A percentile compares a stretch with the other conserved stretches of the same genome.
Conservation (phyloP, 331 rosid species). For the Rhamnella rubrinervis region DNA sequence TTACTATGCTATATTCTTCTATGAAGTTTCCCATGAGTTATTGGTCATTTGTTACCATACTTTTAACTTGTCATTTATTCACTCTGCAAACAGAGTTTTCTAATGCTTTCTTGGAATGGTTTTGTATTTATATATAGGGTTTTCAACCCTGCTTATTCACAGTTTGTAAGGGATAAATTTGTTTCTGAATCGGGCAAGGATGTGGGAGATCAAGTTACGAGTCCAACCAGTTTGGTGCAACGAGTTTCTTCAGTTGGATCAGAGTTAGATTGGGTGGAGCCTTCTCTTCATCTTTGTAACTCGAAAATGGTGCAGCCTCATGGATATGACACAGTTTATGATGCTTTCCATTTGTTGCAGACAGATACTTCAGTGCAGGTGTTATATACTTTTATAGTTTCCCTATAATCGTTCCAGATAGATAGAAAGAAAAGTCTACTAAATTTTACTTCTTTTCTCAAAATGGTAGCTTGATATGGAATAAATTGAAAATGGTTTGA, state of each 20-base stretch:
- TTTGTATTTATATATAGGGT: constrained; percentile 36
- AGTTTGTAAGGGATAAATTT: constrained; percentile 34
- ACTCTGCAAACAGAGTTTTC: background rate
- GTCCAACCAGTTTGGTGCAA: constrained; percentile 20
- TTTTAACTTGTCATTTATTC: background rate
- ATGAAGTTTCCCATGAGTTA: too few relatives aligned
- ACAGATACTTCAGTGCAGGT: constrained; percentile 77
- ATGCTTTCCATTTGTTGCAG: constrained; percentile 66
- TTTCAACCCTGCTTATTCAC: constrained; percentile 29
- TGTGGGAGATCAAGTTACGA: constrained; percentile 19
- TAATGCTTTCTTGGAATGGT: background rate
- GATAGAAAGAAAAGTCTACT: background rate
- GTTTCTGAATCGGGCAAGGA: constrained; percentile 26
- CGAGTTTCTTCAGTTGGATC: constrained; percentile 41
- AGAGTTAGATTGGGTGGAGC: constrained; percentile 63
- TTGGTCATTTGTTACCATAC: too few relatives aligned
- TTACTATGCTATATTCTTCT: too few relatives aligned
- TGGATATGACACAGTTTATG: constrained; percentile 42
- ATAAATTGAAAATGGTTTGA: background rate
- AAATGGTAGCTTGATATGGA: background rate
- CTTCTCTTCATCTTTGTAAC: constrained; percentile 39
- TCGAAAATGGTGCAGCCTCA: constrained; percentile 25
- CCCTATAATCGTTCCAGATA: background rate
- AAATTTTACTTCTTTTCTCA: background rate
- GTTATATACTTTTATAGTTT: background rate